Conservation (phyloP, 805 yeast genomes). For the Candida hungchunana region DNA sequence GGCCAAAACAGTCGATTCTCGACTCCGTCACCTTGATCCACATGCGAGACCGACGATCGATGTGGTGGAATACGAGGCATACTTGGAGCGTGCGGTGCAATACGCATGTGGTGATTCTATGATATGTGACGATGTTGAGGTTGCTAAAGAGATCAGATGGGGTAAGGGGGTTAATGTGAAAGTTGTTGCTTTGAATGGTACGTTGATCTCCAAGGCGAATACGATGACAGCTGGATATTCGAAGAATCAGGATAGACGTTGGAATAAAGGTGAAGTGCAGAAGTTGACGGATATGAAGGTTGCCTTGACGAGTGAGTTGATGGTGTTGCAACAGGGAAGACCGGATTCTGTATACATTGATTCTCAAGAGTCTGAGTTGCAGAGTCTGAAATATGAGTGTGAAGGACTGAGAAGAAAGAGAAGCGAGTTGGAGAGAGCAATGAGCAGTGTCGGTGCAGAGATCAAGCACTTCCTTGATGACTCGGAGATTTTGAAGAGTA, state of each 20-base stretch:
- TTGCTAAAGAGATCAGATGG: constrained; percentile 77
- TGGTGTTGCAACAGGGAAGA: constrained; percentile 38
- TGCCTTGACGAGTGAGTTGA: constrained; percentile 42
- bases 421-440: constrained; percentile 38
- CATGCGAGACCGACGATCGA: constrained; percentile 69
- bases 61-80: constrained; percentile 62
- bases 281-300: constrained; percentile 46
- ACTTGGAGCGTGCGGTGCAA: constrained; percentile 70
- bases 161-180: constrained; percentile 51
- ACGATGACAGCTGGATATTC: constrained; percentile 88
- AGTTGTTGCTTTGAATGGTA: constrained; percentile 78
- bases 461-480: constrained; percentile 42
- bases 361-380: constrained; percentile 50
- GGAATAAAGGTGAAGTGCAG: constrained; percentile 71
- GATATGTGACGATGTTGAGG: constrained; percentile 64
- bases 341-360: constrained; percentile 57
- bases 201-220: constrained; percentile 79
- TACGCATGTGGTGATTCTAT: constrained; percentile 77
- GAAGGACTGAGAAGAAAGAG: constrained; percentile 42
- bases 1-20: constrained; percentile 48
- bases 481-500: constrained; percentile 28
- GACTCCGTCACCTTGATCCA: constrained; percentile 48
- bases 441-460: constrained; percentile 46
- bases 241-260: constrained; percentile 45
- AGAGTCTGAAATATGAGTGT: constrained; percentile 42